Conservation (phyloP, 2,329 filamentous ascomycete genomes). For the Chrysoporthe deuterocubensis region DNA sequence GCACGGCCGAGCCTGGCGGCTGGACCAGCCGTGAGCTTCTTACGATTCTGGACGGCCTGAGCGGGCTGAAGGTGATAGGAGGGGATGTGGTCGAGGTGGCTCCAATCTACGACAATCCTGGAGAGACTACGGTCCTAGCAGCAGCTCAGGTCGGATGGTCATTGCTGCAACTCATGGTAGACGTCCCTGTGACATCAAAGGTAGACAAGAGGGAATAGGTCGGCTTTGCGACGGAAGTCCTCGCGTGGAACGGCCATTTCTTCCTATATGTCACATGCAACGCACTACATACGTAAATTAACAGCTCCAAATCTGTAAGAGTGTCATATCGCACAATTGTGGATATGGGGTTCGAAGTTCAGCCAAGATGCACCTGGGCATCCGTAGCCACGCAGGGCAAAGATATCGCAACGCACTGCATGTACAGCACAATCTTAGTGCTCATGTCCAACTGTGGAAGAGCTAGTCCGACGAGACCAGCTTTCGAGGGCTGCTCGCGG, state of each 20-base stretch:
- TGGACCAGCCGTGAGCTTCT: conserved; percentile 82
- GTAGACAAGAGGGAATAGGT: conserved; percentile 12
- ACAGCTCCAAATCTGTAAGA: neutral
- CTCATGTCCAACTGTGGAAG: too few relatives aligned
- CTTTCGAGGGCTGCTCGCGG: too few relatives aligned
- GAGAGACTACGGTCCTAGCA: conserved; percentile 63
- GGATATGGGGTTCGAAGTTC: neutral
- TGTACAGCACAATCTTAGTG: too few relatives aligned
- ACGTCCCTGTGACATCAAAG: conserved; percentile 27
- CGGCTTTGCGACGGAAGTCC: neutral
- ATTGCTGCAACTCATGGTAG: conserved; percentile 32
- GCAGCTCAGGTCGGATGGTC: conserved; percentile 29
- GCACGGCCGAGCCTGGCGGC: conserved; percentile 78
- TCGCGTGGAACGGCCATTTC: neutral
- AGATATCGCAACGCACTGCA: too few relatives aligned
- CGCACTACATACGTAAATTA: neutral
- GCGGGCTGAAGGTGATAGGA: conserved; percentile 72
- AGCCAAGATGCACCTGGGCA: too few relatives aligned
- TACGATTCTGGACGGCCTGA: conserved; percentile 71
- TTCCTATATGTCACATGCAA: neutral
- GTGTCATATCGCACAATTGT: neutral
- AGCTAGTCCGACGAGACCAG: too few relatives aligned
- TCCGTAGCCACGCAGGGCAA: too few relatives aligned
- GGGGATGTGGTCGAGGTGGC: conserved; percentile 82
- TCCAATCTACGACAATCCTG: conserved; percentile 74